A percentile compares a stretch with the other conserved stretches of the same genome.
Evolutionary conservation across 768 basidiomycete species (phyloP).

Genomic region (Xanthoconium purpureum): DNA sequence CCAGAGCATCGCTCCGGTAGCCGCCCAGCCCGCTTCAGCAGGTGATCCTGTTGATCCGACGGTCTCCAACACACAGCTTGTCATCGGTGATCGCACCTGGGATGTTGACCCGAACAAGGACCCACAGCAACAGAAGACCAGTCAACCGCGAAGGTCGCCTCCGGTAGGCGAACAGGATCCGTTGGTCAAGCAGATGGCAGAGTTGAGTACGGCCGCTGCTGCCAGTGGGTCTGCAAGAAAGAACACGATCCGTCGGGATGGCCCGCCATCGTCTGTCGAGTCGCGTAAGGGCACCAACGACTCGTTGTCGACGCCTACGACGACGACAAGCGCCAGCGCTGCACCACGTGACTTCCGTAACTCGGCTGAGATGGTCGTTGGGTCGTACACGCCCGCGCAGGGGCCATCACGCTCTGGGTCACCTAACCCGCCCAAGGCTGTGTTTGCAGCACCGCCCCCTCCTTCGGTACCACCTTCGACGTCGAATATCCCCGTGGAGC

Average conservation of each 20-base stretch:
- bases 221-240: slow-evolving; percentile 14
- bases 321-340: slow-evolving; percentile 10
- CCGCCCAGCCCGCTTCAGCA: slow-evolving; percentile 36
- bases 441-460: slow-evolving; percentile 66
- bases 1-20: slow-evolving; percentile 22
- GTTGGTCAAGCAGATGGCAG: slow-evolving; percentile 62
- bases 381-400: slow-evolving; percentile 56
- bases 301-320: slow-evolving; percentile 25
- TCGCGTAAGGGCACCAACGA: slow-evolving; percentile 28
- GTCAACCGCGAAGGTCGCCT: slow-evolving; percentile 23
- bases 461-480: slow-evolving; percentile 34
- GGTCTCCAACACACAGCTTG: slow-evolving; percentile 57
- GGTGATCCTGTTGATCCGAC: slow-evolving; percentile 60
- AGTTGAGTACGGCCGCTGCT: slow-evolving; percentile 38
- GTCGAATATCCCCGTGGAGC: slow-evolving; percentile 59
- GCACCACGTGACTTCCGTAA: slow-evolving; percentile 61
- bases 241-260: slow-evolving; percentile 27
- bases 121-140: slow-evolving; percentile 46
- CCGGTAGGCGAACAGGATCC: slow-evolving; percentile 53
- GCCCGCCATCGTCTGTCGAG: slow-evolving; percentile 18
- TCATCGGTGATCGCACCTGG: slow-evolving; percentile 64
- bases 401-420: slow-evolving; percentile 65
- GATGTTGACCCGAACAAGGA: slow-evolving; percentile 62
- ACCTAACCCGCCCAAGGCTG: slow-evolving; percentile 70
- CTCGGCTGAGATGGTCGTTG: slow-evolving; percentile 78